A percentile compares a stretch with the other conserved stretches of the same genome.
Evolutionary conservation across 2,329 filamentous ascomycete species (phyloP).

Genomic region (Epichloe gansuensis): DNA sequence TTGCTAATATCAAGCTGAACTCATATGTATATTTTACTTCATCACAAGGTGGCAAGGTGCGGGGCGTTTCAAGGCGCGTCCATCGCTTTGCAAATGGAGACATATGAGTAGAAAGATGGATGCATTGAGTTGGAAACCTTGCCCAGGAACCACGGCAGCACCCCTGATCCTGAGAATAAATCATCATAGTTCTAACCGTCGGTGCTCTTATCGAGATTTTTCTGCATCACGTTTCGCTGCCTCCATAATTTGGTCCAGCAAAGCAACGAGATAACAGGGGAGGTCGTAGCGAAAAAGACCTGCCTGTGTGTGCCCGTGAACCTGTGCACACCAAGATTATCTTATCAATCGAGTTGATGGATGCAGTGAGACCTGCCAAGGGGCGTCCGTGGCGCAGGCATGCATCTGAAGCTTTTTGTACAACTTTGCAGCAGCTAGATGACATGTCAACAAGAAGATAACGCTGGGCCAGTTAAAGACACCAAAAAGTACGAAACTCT

Average conservation of each 20-base stretch:
- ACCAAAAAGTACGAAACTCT: background rate
- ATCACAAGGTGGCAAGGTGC: too few species aligned
- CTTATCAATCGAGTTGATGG: conserved; percentile 6
- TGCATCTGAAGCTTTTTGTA: background rate
- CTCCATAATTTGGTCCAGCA: too few species aligned
- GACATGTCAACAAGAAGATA: background rate
- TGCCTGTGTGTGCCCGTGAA: background rate
- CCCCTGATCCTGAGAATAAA: background rate
- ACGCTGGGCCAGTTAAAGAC: background rate
- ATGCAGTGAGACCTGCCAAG: conserved; percentile 3
- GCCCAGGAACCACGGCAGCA: background rate
- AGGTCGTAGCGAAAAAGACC: background rate
- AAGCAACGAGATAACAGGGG: background rate
- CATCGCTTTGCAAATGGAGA: too few species aligned
- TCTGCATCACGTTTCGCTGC: too few species aligned
- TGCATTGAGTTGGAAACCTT: too few species aligned
- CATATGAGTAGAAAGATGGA: too few species aligned
- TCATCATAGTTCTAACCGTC: background rate
- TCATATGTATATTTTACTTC: too few species aligned
- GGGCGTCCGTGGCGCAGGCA: conserved; percentile 2
- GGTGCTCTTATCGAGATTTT: background rate
- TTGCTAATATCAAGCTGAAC: too few species aligned
- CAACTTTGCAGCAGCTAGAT: background rate
- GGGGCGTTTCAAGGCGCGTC: too few species aligned
- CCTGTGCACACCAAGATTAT: conserved; percentile 1